Base-by-base conservation (phyloP, 2,329 filamentous ascomycete species). In the Hypomyces rosellus region DNA sequence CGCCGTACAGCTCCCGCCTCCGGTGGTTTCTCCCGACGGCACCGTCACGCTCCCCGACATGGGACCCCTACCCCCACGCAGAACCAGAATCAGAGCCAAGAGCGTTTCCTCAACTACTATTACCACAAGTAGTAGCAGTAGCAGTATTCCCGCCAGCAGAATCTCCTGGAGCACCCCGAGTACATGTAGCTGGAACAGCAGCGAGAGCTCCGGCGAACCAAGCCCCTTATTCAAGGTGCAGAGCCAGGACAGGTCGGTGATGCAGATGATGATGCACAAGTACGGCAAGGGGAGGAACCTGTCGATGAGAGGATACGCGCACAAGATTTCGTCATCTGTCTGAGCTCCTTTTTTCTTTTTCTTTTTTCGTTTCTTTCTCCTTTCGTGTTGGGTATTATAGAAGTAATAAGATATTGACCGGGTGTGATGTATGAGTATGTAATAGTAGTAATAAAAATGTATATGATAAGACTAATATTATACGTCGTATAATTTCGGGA, bases 1-100 rank as follows among this genome's bases (percentile, higher is more conserved):
- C 3, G 59, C 59, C 7, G 50, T 64, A 3, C 61, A 63, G 25
- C 55, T 61, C 2, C 62, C 63, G 3, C 57, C 60, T 1, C 62
- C 63, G 0, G 39, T 53, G 1, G n/a, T 57, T 4, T 12, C 12
- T n/a, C 12, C 16, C 16, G 38, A 41, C 38, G 38, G 38, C 16
- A 8, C 15, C 16, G 5, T 20, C 14, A 12, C 38, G 6, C 38
- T 41, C 8, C 38, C 38, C 6, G 15, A 12, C 16, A 16, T 22
- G 38, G 6, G 38, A 12, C 16, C 15, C 15, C 13, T 41, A 5
- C 15, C 12, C 8, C 38, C 38, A 4, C 38, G 38, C 9, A 41
- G 38, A 13, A 13, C 20, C 11, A 20, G 38, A 20, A 16, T 14
- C 38, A 18, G 38, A 20, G 16, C 38, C 16, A 22, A 20, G 38